A percentile compares a stretch with the other conserved stretches of the same genome.
Evolutionary conservation across 192 early-diverging fungal species (phyloP).

Genomic region (Allomyces macrogynus): DNA sequence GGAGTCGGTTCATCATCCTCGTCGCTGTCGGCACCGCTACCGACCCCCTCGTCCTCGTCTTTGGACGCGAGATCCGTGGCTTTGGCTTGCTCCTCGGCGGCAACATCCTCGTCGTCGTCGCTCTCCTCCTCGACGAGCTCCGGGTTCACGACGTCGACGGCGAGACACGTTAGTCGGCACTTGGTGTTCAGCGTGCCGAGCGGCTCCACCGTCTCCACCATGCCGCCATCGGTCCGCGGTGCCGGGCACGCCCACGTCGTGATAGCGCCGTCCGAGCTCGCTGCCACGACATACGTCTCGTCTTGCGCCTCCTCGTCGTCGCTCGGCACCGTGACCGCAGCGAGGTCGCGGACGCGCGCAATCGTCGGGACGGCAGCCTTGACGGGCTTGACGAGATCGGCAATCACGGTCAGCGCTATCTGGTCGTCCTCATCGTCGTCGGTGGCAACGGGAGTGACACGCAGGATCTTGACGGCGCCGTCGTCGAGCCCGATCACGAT

Average conservation of each 20-base stretch:
- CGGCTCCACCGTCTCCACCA: neutral
- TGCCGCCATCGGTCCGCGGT: neutral
- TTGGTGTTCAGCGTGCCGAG: neutral
- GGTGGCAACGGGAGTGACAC: neutral
- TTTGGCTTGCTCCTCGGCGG: neutral
- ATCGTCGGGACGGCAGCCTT: neutral
- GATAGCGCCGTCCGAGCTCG: neutral
- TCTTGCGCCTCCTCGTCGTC: neutral
- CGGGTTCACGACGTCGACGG: neutral
- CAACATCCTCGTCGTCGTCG: neutral
- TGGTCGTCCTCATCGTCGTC: neutral
- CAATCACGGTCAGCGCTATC: neutral
- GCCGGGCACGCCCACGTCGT: neutral
- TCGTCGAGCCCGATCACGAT: neutral
- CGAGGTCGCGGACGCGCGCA: no score
- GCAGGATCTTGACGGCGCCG: neutral
- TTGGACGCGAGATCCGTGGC: neutral
- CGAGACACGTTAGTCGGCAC: neutral
- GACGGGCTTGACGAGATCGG: neutral
- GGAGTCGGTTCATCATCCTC: no score
- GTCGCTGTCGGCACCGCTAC: no score
- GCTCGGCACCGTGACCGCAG: neutral
- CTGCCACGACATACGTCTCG: neutral
- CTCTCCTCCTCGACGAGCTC: neutral
- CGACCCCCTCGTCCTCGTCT: neutral